Conservation (phyloP, 306 rosid species). For the Sicyos edulis region DNA sequence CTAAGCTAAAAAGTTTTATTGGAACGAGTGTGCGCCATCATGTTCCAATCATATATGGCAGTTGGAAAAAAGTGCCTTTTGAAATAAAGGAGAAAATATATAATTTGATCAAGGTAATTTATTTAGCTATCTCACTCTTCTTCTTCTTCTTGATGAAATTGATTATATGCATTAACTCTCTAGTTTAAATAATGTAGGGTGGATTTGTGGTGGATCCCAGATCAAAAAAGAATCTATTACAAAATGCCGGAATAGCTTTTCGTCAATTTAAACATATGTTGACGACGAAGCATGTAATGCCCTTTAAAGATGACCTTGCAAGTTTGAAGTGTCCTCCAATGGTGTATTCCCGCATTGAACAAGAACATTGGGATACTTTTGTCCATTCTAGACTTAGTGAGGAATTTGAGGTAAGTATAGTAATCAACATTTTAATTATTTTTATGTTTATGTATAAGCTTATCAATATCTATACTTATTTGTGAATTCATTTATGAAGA, state of each 20-base stretch:
- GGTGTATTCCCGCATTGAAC: neutral
- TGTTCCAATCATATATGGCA: neutral
- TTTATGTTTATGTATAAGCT: neutral
- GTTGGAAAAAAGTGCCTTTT: neutral
- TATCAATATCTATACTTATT: neutral
- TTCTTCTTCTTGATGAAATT: neutral
- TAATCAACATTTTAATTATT: neutral
- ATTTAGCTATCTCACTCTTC: neutral
- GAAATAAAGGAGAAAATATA: neutral
- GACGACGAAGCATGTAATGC: neutral
- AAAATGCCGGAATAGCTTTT: neutral
- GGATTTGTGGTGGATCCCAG: neutral
- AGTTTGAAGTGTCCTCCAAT: neutral
- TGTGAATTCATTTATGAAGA: neutral
- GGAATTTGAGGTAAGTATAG: neutral
- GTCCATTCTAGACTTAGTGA: neutral
- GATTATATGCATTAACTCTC: neutral
- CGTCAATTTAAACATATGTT: neutral
- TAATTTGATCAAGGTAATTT: neutral
- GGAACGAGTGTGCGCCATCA: neutral
- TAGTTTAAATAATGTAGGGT: neutral
- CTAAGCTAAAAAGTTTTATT: neutral
- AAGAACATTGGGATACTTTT: constrained; percentile 2
- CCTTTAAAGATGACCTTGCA: neutral
- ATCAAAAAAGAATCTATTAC: neutral